phyloP scores from a whole-genome alignment of 1,139 yeast species.

The Lodderomyces parapsilosis region DNA sequence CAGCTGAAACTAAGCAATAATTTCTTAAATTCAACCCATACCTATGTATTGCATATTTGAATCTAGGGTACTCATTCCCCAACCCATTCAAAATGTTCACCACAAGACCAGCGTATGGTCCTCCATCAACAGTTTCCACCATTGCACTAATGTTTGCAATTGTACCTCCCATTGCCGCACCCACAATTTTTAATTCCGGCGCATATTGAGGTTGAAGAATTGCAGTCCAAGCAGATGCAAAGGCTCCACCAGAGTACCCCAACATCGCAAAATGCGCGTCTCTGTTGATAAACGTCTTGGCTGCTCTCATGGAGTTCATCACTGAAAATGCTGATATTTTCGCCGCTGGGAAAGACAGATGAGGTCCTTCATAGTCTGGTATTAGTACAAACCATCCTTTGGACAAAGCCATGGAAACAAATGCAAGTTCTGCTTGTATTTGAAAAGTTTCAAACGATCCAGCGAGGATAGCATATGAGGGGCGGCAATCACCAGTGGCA shows the following conservation, averaged over 20 bases:
- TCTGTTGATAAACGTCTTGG: slow-evolving; percentile 22
- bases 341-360: slow-evolving; percentile 25
- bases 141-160: slow-evolving; percentile 24
- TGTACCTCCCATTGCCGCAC: slow-evolving; percentile 36
- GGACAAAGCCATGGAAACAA: slow-evolving; percentile 19
- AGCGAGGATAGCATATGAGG: slow-evolving; percentile 30
- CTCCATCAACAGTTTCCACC: slow-evolving; percentile 20
- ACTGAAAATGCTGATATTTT: slow-evolving; percentile 22
- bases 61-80: slow-evolving; percentile 13
- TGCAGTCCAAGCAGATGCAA: slow-evolving; percentile 36
- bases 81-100: slow-evolving; percentile 21
- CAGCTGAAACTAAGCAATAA: slow-evolving; percentile 16
- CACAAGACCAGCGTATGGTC: slow-evolving; percentile 23
- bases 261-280: slow-evolving; percentile 27
- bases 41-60: slow-evolving; percentile 10
- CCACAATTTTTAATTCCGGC: slow-evolving; percentile 29
- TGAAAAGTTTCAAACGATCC: slow-evolving; percentile 15
- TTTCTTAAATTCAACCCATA: slow-evolving; percentile 6
- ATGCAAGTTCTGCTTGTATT: slow-evolving; percentile 21
- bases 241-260: slow-evolving; percentile 40
- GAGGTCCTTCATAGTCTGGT: slow-evolving; percentile 26
- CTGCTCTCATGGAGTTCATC: slow-evolving; percentile 23
- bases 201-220: slow-evolving; percentile 31
- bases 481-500: slow-evolving; percentile 27
- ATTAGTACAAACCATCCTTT: slow-evolving; percentile 26